Conservation (phyloP, 1,284 basidiomycete genomes). For the Prillingera fragicola region DNA sequence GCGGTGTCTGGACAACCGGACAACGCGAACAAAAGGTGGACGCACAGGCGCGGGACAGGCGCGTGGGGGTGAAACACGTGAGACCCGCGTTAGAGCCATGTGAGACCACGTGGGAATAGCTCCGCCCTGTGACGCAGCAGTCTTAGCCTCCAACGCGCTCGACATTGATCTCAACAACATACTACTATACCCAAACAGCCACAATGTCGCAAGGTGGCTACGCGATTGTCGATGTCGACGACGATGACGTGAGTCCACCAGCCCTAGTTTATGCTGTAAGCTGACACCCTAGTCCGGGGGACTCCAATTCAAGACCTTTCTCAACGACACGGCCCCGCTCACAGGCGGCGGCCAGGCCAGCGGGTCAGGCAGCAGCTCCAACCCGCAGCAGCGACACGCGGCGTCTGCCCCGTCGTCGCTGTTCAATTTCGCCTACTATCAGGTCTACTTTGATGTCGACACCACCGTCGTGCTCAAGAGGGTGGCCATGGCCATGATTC, state of each 20-base stretch:
- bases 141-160: too few species aligned
- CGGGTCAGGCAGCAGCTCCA: constrained; percentile 5
- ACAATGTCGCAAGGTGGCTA: constrained; percentile 36
- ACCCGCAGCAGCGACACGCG: not conserved
- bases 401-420: constrained; percentile 37
- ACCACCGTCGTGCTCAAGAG: constrained; percentile 48
- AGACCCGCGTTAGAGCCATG: too few species aligned
- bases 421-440: constrained; percentile 51
- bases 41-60: too few species aligned
- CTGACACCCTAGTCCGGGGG: constrained; percentile 13
- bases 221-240: constrained; percentile 46
- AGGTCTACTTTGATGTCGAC: constrained; percentile 51
- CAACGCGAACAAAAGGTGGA: too few species aligned
- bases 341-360: not conserved
- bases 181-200: not conserved
- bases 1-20: too few species aligned
- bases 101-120: too few species aligned
- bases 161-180: too few species aligned
- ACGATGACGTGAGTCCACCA: constrained; percentile 36
- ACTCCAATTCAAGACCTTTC: constrained; percentile 46
- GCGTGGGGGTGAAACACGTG: too few species aligned
- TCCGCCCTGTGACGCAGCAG: too few species aligned
- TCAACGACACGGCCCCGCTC: constrained; percentile 17
- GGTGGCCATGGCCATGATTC: constrained; percentile 48
- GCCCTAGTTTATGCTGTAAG: not conserved